These are phyloP conservation scores for Chrysoporthe austroafricana DNA, from an alignment of 2,329 filamentous ascomycete species.

Conservation along the genomic window DNA sequence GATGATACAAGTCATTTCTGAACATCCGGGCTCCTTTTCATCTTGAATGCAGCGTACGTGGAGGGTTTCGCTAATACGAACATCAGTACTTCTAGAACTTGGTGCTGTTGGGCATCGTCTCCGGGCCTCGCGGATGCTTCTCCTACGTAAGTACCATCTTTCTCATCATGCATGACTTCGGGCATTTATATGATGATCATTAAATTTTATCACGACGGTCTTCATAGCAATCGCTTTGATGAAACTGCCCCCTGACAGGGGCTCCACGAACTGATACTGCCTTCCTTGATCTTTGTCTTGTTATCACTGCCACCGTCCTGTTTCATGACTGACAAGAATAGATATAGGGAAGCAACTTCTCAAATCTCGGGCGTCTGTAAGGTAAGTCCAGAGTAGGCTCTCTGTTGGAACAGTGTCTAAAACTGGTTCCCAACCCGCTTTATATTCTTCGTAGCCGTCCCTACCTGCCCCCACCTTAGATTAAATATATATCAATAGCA, in stretches of 20 bases:
- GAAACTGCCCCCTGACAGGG: constrained; percentile 77
- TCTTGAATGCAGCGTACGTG: constrained; percentile 1
- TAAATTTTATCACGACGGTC: constrained; percentile 81
- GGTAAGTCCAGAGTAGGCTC: not conserved
- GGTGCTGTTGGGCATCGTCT: not conserved
- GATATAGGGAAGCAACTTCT: constrained; percentile 1
- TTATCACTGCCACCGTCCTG: not conserved
- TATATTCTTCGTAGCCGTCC: not conserved
- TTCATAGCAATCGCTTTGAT: constrained; percentile 82
- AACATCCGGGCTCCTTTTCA: constrained; percentile 31
- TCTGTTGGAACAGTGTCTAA: not conserved
- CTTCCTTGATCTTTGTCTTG: constrained; percentile 5
- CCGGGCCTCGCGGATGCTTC: not conserved
- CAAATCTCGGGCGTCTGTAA: not conserved
- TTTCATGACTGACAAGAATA: constrained; percentile 19
- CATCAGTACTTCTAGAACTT: not conserved
- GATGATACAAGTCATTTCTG: constrained; percentile 55
- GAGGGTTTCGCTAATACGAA: constrained; percentile 38
- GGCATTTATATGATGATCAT: constrained; percentile 67
- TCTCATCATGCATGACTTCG: not conserved
- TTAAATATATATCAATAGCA: not conserved
- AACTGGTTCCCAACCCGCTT: not conserved
- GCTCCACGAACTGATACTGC: constrained; percentile 49
- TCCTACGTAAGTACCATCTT: constrained; percentile 1
- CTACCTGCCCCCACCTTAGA: too few species aligned